Percentiles rank a stretch among this genome's conserved stretches.
phyloP scores from a whole-genome alignment of 2,329 filamentous ascomycete genomes.

The Fusarium ambrosium region DNA sequence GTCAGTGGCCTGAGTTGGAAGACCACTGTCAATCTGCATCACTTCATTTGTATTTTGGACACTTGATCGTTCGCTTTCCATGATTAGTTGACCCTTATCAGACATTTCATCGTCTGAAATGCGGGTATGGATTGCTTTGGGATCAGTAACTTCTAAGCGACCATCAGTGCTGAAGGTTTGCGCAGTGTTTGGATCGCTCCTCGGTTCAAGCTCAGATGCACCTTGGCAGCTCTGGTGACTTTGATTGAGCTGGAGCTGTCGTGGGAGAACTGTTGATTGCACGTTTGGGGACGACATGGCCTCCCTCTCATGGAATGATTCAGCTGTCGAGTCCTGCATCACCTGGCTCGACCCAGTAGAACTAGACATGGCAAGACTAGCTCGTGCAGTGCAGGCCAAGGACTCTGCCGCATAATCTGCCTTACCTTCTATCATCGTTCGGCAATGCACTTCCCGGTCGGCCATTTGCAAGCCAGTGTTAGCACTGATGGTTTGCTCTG shows the following conservation, averaged over 20 bases:
- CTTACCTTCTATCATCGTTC: not conserved
- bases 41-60: not conserved
- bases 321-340: not conserved
- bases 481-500: not conserved
- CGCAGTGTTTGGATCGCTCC: not conserved
- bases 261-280: not conserved
- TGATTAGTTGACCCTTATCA: conserved; percentile 1
- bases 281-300: not conserved
- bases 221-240: not conserved
- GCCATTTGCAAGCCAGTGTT: not conserved
- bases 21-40: conserved; percentile 13
- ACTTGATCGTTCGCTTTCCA: not conserved
- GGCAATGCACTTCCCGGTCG: not conserved
- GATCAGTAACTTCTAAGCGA: not conserved
- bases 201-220: not conserved
- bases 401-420: not conserved
- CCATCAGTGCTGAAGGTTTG: not conserved
- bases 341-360: not conserved
- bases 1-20: not conserved
- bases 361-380: not conserved
- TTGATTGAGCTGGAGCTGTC: not conserved
- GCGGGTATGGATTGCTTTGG: not conserved
- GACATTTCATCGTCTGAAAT: conserved; percentile 3
- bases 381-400: not conserved
- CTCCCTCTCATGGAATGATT: not conserved